phyloP scores from a whole-genome alignment of 1,284 basidiomycete genomes.

The Pseudozyma tsukubaensis region DNA sequence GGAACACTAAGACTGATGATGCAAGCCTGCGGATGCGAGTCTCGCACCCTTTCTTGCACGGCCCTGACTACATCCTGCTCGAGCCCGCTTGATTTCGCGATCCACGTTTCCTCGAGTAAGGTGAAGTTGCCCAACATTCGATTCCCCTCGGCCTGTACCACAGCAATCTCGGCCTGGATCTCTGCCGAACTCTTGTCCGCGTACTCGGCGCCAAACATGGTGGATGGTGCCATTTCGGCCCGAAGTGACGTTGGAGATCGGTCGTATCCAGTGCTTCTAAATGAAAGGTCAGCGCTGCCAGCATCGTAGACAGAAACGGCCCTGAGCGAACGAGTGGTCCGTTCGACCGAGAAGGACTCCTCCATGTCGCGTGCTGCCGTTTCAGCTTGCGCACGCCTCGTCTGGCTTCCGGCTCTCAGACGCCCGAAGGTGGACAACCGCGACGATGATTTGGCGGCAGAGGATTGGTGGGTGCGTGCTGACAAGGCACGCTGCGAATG shows the following conservation, averaged over 20 bases:
- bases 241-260: conserved; percentile 21
- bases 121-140: conserved; percentile 52
- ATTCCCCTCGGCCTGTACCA: conserved; percentile 53
- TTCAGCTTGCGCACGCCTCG: conserved; percentile 28
- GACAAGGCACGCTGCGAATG: conserved; percentile 37
- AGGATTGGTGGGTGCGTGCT: conserved; percentile 30
- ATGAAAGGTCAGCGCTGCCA: background rate
- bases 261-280: background rate
- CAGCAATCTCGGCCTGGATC: conserved; percentile 56
- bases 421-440: conserved; percentile 38
- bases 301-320: conserved; percentile 35
- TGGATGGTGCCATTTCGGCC: conserved; percentile 24
- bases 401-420: conserved; percentile 28
- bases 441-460: conserved; percentile 21
- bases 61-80: conserved; percentile 12
- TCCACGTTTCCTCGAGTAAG: conserved; percentile 40
- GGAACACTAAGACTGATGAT: conserved; percentile 1
- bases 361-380: conserved; percentile 28
- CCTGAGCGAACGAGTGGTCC: conserved; percentile 37
- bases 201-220: conserved; percentile 53
- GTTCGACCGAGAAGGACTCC: conserved; percentile 33
- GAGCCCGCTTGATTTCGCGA: conserved; percentile 30
- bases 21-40: conserved; percentile 14
- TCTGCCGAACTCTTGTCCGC: conserved; percentile 44
- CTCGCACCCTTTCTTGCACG: conserved; percentile 13